Base-by-base conservation (phyloP, 768 basidiomycete genomes). In the Scleroderma citrinum region DNA sequence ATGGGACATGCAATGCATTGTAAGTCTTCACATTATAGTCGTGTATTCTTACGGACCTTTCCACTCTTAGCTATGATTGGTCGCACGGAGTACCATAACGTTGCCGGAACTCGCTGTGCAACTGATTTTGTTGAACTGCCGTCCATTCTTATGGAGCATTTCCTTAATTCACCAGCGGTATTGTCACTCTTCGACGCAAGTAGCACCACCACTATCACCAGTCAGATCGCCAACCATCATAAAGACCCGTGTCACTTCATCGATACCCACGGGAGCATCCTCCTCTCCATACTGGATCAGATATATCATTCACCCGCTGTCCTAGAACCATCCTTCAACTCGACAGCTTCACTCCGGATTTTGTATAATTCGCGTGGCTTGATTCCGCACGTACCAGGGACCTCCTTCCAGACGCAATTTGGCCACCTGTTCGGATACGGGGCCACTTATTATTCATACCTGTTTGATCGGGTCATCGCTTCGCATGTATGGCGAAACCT, bases 1-100 rank as follows among this genome's bases (percentile, higher is more conserved):
- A 96, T 98, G 92, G 96, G 96, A 1, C 96, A 99, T 69, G 96
- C 96, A 11, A 92, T 99, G 81, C 96, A 99, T 64, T 99, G 96
- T 97, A 60, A 76, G 92, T 75, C 14, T n/a, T 12, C 36, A 56
- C 14, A 17, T 47, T 34, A 17, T n/a, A 23, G 30, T 35, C 44
- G 23, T 37, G 19, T 41, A 44, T 45, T 47, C 30, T 23, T 20
- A 31, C 26, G 16, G 23, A 23, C 4, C 17, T 41, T 41, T 30
- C 24, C 17, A 14, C 38, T 26, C 23, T 12, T 57, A 98, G 95
- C 96, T 1, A 99, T 99, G 96, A 85, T 98, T 53, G 95, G 95
- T 38, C 78, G 90, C 40, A 98, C 94, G 7, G 93, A 94, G 59
- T 96, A 95, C 61, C 95, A 98, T 64, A 98, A 97, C 60, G 93